These are phyloP conservation scores for Tulasnella sp. DNA, from an alignment of 768 basidiomycete genomes.

Conservation along the genomic window DNA sequence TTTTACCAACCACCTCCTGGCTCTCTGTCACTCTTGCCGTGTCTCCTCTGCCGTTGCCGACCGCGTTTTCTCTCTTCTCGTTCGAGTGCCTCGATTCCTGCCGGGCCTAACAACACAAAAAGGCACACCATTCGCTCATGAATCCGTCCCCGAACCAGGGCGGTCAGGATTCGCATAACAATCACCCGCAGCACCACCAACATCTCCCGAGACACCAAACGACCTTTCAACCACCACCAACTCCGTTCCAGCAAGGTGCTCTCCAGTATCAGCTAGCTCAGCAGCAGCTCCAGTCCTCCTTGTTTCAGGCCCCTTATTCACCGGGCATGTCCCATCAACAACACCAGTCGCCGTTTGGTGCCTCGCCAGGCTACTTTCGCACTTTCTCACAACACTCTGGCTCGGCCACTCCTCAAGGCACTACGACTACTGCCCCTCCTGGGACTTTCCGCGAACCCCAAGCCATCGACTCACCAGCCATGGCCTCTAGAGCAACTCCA, in stretches of 20 bases:
- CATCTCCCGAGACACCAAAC: background rate
- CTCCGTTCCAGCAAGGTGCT: background rate
- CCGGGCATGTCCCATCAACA: background rate
- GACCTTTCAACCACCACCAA: background rate
- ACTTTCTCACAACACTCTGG: conserved; percentile 11
- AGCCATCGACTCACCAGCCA: conserved; percentile 1
- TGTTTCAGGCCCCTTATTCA: background rate
- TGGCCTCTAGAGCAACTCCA: background rate
- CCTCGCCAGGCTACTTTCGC: conserved; percentile 6
- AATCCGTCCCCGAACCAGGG: background rate
- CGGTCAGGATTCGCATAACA: conserved; percentile 8
- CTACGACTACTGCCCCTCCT: background rate
- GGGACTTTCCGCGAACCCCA: background rate
- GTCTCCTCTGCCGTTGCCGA: background rate
- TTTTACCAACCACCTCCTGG: background rate
- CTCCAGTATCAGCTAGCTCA: background rate
- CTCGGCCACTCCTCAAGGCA: background rate
- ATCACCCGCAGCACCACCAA: conserved; percentile 9
- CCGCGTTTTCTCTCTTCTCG: background rate
- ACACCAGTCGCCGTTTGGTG: background rate
- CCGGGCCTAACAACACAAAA: background rate
- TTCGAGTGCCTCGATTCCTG: background rate
- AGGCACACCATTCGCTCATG: background rate
- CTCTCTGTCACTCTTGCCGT: no score
- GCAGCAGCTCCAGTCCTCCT: background rate